Conservation (phyloP, 1,139 yeast genomes). For the Yamadazyma songkhlaensis region DNA sequence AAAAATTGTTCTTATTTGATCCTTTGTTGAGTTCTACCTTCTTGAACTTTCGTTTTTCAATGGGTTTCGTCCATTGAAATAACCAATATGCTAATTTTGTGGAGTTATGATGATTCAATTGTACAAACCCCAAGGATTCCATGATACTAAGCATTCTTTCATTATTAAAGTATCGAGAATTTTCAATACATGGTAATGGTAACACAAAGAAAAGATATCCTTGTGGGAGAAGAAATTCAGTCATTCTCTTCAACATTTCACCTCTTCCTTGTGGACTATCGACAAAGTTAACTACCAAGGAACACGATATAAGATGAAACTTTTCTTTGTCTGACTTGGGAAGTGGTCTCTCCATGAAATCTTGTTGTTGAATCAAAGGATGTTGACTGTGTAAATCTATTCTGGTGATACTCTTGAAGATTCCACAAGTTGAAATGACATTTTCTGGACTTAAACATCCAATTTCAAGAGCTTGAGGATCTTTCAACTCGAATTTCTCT, state of each 20-base stretch:
- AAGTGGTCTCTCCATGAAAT: conserved; percentile 75
- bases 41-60: conserved; percentile 7
- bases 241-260: conserved; percentile 64
- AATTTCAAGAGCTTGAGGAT: conserved; percentile 61
- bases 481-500: conserved; percentile 10
- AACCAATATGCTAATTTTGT: conserved; percentile 80
- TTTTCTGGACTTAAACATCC: conserved; percentile 76
- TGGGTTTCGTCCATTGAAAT: conserved; percentile 46
- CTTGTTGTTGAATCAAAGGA: conserved; percentile 67
- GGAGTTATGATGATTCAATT: conserved; percentile 53
- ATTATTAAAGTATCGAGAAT: conserved; percentile 74
- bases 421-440: conserved; percentile 56
- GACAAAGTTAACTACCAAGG: conserved; percentile 85
- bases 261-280: conserved; percentile 73
- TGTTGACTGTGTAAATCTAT: conserved; percentile 85
- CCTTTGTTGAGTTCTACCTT: conserved; percentile 55
- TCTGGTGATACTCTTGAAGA: conserved; percentile 49
- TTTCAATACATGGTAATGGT: conserved; percentile 81
- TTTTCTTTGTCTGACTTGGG: conserved; percentile 44
- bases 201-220: conserved; percentile 64
- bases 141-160: conserved; percentile 45
- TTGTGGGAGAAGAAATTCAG: conserved; percentile 46
- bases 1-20: conserved; percentile 60
- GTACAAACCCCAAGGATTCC: conserved; percentile 55
- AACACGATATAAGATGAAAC: conserved; percentile 73